phyloP scores from a whole-genome alignment of 129 eudicot genomes.

The Centrapalus pauciflorus region DNA sequence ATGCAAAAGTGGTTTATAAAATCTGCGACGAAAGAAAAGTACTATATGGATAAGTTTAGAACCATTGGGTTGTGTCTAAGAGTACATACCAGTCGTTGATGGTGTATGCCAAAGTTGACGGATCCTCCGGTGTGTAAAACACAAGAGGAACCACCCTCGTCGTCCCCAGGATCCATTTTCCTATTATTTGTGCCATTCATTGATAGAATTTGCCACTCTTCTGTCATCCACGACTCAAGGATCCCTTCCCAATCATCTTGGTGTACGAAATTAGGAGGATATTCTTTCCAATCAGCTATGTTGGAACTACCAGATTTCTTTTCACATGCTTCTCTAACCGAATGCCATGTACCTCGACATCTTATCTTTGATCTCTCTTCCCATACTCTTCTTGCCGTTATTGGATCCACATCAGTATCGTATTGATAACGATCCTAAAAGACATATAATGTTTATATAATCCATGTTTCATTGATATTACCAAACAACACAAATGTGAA shows the following conservation, averaged over 20 bases:
- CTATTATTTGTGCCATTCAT: not conserved
- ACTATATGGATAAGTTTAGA: too few species aligned
- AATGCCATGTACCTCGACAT: not conserved
- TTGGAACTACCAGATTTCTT: not conserved
- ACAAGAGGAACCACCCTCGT: not conserved
- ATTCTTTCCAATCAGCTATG: not conserved
- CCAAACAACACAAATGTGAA: too few species aligned
- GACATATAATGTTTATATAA: too few species aligned
- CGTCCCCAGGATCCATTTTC: not conserved
- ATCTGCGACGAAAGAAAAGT: too few species aligned
- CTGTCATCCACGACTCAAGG: not conserved
- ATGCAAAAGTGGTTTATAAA: too few species aligned
- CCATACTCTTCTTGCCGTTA: too few species aligned
- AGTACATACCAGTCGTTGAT: not conserved
- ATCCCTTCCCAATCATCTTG: conserved; percentile 1
- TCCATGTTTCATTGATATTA: too few species aligned
- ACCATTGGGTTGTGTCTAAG: too few species aligned
- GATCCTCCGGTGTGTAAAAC: not conserved
- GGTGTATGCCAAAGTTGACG: not conserved
- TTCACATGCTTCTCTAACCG: not conserved
- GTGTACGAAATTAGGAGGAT: not conserved
- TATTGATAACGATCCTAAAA: not conserved
- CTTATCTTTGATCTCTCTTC: not conserved
- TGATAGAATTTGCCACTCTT: not conserved
- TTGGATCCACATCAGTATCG: not conserved